A percentile compares a stretch with the other conserved stretches of the same genome.
Evolutionary conservation across 169 alveolate genomes (phyloP).

Genomic region (Cystoisospora suis): DNA sequence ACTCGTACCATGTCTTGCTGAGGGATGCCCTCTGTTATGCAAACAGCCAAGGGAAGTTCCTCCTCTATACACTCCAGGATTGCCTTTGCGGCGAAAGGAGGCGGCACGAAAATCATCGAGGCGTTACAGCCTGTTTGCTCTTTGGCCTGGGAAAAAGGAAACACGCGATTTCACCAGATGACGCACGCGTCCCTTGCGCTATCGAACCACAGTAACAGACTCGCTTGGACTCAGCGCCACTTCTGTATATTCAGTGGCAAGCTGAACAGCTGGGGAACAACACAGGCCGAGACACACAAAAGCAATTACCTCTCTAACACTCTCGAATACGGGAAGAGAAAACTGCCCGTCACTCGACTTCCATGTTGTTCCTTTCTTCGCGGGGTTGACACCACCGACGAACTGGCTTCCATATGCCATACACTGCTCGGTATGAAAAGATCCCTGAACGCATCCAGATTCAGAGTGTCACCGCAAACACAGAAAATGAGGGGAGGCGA

Average conservation of each 20-base stretch:
- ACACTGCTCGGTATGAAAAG: constrained; percentile 91
- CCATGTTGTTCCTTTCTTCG: constrained; percentile 88
- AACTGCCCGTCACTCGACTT: constrained; percentile 73
- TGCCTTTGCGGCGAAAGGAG: constrained; percentile 94
- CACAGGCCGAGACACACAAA: background rate
- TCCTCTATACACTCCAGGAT: constrained; percentile 95
- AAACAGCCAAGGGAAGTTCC: constrained; percentile 92
- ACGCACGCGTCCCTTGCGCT: background rate
- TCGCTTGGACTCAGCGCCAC: constrained; percentile 17
- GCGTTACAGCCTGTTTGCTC: constrained; percentile 91
- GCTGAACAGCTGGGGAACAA: too few species aligned
- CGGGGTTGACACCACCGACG: constrained; percentile 94
- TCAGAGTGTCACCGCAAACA: too few species aligned
- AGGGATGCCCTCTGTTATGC: constrained; percentile 98
- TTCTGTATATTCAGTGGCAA: too few species aligned
- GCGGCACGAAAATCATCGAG: constrained; percentile 95
- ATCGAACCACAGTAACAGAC: background rate
- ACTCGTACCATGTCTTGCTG: constrained; percentile 97
- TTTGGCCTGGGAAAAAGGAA: constrained; percentile 41
- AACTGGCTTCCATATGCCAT: constrained; percentile 89
- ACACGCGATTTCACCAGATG: background rate
- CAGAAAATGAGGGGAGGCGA: too few species aligned
- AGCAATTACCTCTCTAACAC: constrained; percentile 70
- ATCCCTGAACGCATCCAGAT: too few species aligned
- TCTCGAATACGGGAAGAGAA: constrained; percentile 79